phyloP scores from a whole-genome alignment of 116 monocot genomes.

The Phalaenopsis hybrid region DNA sequence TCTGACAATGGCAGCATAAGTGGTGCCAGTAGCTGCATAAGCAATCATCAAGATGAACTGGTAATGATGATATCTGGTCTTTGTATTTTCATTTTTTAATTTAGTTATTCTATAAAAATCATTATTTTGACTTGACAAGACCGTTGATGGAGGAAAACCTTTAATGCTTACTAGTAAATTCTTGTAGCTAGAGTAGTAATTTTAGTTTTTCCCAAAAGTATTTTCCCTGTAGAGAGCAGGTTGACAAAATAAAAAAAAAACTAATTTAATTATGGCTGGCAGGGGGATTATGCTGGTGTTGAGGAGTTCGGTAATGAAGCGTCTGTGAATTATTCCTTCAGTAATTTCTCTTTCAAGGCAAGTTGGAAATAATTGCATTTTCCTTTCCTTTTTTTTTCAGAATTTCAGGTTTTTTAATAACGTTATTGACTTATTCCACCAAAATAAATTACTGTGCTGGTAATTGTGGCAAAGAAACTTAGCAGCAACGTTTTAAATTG shows the following conservation, averaged over 20 bases:
- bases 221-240: not conserved
- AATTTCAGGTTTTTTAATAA: not conserved
- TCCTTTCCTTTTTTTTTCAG: not conserved
- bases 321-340: conserved; percentile 84
- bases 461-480: not conserved
- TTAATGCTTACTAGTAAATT: not conserved
- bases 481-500: not conserved
- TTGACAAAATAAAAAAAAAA: not conserved
- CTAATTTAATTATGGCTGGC: conserved; percentile 17
- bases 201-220: not conserved
- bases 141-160: not conserved
- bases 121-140: not conserved
- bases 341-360: conserved; percentile 99
- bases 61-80: conserved; percentile 22
- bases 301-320: conserved; percentile 60
- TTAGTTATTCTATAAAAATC: not conserved
- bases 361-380: conserved; percentile 1
- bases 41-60: conserved; percentile 71
- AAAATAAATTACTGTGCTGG: not conserved
- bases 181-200: no score
- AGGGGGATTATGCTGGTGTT: conserved; percentile 62
- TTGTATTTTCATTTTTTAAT: not conserved
- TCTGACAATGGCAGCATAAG: conserved; percentile 82
- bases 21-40: conserved; percentile 74
- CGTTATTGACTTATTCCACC: not conserved